Evolutionary conservation across 2,329 filamentous ascomycete genomes (phyloP), one percentile per base, ranked within the genome.

Genomic region (Aspergillus neoniger): DNA sequence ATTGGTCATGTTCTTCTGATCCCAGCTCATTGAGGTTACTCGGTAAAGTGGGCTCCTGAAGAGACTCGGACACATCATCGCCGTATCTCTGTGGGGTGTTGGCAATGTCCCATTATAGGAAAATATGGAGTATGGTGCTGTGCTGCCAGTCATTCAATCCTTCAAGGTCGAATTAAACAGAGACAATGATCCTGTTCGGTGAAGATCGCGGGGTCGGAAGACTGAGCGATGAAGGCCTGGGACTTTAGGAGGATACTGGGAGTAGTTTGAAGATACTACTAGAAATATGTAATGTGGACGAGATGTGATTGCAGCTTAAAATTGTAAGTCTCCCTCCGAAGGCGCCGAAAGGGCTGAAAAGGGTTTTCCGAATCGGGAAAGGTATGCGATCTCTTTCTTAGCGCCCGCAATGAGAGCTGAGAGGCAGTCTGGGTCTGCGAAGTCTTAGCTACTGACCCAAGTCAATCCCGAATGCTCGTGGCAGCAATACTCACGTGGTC

Each of bases 181-280:
- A 28, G 25, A 8, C 25, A 28, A 7, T 28, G 7, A 28, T 28
- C 55, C 72, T 72, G 44, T 65, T 70, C 3, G 72, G 72, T 60
- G 61, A 30, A 69, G 58, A 49, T 69, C 67, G 1, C 67, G 65
- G 54, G 69, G 68, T 2, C 68, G 60, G 14, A 70, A n/a, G 0
- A 61, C 51, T 6, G 64, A 65, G 8, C 58, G 55, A 48, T 54
- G 12, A 8, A 60, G 32, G 47, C 39, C 23, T 14, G 19, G 25
- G 38, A 14, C 4, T 25, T n/a, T 12, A 3, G 49, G 57, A 54
- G 28, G 1, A 62, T 41, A 12, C 28, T n/a, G 17, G 52, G 48
- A 4, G 57, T 43, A 17, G 50, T 30, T 5, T 48, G 49, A 6
- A 62, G 28, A 17, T 59, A 55, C 3, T 49, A 7, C 7, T 53